Conservation (phyloP, 257 asterid genomes). For the Ligustrum vulgare region DNA sequence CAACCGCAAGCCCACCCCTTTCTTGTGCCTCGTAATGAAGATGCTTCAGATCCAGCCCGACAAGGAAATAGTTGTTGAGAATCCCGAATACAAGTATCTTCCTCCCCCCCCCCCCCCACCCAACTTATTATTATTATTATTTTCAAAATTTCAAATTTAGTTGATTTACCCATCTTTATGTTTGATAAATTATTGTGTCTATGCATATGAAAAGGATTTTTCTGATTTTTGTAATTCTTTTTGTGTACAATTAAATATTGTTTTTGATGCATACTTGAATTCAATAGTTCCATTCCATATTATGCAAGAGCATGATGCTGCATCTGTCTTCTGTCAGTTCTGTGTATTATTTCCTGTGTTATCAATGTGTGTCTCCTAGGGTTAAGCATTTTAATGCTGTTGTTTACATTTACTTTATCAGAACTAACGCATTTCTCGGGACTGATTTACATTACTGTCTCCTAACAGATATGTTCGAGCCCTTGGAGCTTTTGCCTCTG, state of each 20-base stretch:
- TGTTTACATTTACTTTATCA: neutral
- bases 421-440: neutral
- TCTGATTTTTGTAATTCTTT: neutral
- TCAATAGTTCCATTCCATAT: neutral
- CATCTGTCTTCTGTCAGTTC: neutral
- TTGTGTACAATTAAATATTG: neutral
- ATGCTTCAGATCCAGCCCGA: conserved; percentile 99
- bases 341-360: neutral
- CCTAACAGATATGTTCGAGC: conserved; percentile 69
- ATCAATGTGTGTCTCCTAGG: neutral
- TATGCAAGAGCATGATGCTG: neutral
- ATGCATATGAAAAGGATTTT: neutral
- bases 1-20: conserved; percentile 79
- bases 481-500: conserved; percentile 96
- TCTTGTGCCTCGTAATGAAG: conserved; percentile 83
- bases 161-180: no score
- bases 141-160: no score
- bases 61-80: conserved; percentile 92
- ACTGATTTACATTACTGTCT: neutral
- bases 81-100: conserved; percentile 87
- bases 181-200: neutral
- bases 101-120: no score
- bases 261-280: neutral
- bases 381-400: neutral
- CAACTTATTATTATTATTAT: no score